Conservation (phyloP, 345 rosid species). For the Syzygium grande region DNA sequence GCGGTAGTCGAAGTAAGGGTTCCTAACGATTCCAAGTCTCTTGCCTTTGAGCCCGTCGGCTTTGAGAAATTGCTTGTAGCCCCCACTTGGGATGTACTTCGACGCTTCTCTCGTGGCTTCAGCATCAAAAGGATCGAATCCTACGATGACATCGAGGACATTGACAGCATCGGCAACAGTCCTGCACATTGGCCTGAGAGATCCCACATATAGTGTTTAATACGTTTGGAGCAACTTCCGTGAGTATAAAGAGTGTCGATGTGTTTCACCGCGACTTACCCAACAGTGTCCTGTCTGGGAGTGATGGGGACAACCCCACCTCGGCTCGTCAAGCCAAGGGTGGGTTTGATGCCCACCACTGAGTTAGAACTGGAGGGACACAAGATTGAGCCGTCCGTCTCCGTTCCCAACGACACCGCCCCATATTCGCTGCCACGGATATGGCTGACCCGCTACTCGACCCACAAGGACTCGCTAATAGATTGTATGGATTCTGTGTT, state of each 20-base stretch:
- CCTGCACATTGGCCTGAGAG: constrained; percentile 35
- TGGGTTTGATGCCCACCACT: constrained; percentile 66
- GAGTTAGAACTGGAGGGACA: constrained; percentile 50
- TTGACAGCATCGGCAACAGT: constrained; percentile 35
- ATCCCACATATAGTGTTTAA: neutral
- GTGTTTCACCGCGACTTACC: constrained; percentile 13
- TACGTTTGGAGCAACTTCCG: neutral
- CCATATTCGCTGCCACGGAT: constrained; percentile 64
- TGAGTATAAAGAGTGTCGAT: neutral
- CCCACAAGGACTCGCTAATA: constrained; percentile 49
- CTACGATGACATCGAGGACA: constrained; percentile 36
- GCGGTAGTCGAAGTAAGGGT: constrained; percentile 13
- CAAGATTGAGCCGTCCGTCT: constrained; percentile 63
- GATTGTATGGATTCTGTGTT: constrained; percentile 61
- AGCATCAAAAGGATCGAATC: constrained; percentile 22
- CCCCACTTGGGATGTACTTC: constrained; percentile 33
- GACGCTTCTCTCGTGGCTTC: constrained; percentile 35
- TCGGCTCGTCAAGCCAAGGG: constrained; percentile 61
- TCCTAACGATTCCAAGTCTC: constrained; percentile 39
- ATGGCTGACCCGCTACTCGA: constrained; percentile 80
- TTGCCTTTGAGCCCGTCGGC: constrained; percentile 42
- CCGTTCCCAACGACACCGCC: constrained; percentile 59
- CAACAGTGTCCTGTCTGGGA: constrained; percentile 51
- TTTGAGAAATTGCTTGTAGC: constrained; percentile 41
- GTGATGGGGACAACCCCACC: constrained; percentile 62